Evolutionary conservation across 2,329 filamentous ascomycete genomes (phyloP).

Genomic region (Chrysoporthe deuterocubensis): DNA sequence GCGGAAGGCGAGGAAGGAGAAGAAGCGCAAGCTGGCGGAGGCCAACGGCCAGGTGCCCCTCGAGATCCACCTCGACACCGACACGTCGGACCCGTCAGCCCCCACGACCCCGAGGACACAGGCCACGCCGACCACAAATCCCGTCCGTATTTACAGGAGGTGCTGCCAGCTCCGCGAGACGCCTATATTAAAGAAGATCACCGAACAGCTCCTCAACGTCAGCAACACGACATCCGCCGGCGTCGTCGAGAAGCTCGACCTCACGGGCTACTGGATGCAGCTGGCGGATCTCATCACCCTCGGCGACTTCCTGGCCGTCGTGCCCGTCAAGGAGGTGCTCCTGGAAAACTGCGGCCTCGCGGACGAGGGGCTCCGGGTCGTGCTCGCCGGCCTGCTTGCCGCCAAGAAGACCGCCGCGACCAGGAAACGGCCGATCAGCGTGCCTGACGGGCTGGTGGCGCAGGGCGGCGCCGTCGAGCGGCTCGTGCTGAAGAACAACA

Average conservation of each 20-base stretch:
- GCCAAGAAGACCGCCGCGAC: constrained; percentile 64
- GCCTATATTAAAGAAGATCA: constrained; percentile 87
- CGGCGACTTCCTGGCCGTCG: constrained; percentile 91
- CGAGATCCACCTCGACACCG: constrained; percentile 75
- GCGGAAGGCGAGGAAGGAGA: constrained; percentile 88
- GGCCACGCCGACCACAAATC: constrained; percentile 82
- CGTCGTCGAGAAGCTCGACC: constrained; percentile 79
- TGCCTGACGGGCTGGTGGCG: constrained; percentile 45
- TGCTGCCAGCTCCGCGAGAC: constrained; percentile 95
- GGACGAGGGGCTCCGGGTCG: constrained; percentile 84
- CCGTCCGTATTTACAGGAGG: constrained; percentile 87
- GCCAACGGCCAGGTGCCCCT: constrained; percentile 86
- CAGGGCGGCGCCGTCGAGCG: constrained; percentile 81
- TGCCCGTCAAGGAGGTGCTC: constrained; percentile 84
- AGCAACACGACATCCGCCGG: constrained; percentile 70
- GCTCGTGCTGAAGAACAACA: constrained; percentile 88
- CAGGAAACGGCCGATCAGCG: constrained; percentile 49
- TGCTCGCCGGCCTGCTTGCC: constrained; percentile 83
- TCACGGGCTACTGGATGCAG: constrained; percentile 84
- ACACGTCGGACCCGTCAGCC: constrained; percentile 50
- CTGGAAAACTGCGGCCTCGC: constrained; percentile 86
- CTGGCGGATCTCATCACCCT: constrained; percentile 83
- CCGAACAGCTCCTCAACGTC: constrained; percentile 79
- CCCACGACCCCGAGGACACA: constrained; percentile 55
- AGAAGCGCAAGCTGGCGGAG: constrained; percentile 81